Evolutionary conservation across 179 eudicot genomes (phyloP).

Genomic region (Corrigiola litoralis): DNA sequence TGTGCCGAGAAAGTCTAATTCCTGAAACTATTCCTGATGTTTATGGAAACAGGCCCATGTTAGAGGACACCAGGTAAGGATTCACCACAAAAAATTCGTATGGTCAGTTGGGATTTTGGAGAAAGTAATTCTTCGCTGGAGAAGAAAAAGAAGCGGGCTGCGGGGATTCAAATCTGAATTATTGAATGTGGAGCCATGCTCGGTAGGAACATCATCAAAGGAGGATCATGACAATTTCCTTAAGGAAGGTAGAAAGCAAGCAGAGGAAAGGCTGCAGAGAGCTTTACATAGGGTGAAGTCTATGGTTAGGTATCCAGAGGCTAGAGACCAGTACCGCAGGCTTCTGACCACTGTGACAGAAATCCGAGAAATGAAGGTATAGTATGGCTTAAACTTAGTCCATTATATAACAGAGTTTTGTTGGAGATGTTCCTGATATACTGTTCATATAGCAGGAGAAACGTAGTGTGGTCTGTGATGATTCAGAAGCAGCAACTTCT

Average conservation of each 20-base stretch:
- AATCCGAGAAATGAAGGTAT: slow-evolving; percentile 64
- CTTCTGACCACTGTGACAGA: slow-evolving; percentile 65
- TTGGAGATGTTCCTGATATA: background rate
- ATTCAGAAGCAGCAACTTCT: slow-evolving; percentile 29
- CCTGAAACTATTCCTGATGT: background rate
- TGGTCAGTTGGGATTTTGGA: slow-evolving; percentile 92
- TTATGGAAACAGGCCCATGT: slow-evolving; percentile 58
- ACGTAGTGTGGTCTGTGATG: slow-evolving; percentile 23
- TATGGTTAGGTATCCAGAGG: slow-evolving; percentile 87
- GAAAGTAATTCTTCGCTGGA: slow-evolving; percentile 83
- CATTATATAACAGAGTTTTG: background rate
- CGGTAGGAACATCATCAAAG: slow-evolving; percentile 32
- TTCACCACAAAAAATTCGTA: slow-evolving; percentile 59
- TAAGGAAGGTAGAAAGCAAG: slow-evolving; percentile 74
- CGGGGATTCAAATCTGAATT: slow-evolving; percentile 59
- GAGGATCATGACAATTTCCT: slow-evolving; percentile 81
- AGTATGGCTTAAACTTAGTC: background rate
- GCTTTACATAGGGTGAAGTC: slow-evolving; percentile 85
- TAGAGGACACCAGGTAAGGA: slow-evolving; percentile 88
- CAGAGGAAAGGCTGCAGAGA: slow-evolving; percentile 69
- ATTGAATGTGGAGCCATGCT: slow-evolving; percentile 27
- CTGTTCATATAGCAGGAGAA: slow-evolving; percentile 29
- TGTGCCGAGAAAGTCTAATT: no score
- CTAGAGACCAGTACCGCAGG: slow-evolving; percentile 80
- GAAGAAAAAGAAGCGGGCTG: slow-evolving; percentile 71